Conservation (phyloP, 257 asterid species). For the Knoxia roxburghii region DNA sequence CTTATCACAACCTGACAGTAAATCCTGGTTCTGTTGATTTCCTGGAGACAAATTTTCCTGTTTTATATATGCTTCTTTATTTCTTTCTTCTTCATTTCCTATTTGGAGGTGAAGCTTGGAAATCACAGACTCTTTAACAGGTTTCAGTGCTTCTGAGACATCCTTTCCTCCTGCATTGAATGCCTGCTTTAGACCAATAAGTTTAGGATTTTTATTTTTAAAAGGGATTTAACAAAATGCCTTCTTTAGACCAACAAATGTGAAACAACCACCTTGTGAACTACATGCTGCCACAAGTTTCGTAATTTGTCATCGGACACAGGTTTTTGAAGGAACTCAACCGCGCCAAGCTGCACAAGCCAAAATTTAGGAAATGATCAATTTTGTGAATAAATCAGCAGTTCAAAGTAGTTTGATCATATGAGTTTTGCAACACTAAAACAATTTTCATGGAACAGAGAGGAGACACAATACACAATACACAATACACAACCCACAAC, state of each 20-base stretch:
- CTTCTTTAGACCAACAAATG: neutral
- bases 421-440: neutral
- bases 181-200: conserved; percentile 36
- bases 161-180: conserved; percentile 40
- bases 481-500: neutral
- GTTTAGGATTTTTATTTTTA: conserved; percentile 13
- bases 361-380: neutral
- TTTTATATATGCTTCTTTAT: conserved; percentile 11
- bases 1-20: conserved; percentile 28
- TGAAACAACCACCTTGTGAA: conserved; percentile 46
- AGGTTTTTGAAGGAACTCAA: conserved; percentile 49
- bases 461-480: neutral
- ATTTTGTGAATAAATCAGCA: neutral
- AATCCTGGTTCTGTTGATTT: conserved; percentile 19
- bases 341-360: conserved; percentile 44
- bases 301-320: conserved; percentile 44
- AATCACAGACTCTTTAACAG: conserved; percentile 33
- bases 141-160: conserved; percentile 26
- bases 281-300: conserved; percentile 49
- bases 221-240: neutral
- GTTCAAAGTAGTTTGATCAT: neutral
- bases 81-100: conserved; percentile 14
- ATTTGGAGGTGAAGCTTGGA: conserved; percentile 30
- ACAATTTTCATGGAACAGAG: neutral
- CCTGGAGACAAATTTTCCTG: conserved; percentile 9